Percentiles rank a stretch among this genome's conserved stretches.
phyloP scores from a whole-genome alignment of 164 flowering plant genomes.

The Magnolia changhungtana region DNA sequence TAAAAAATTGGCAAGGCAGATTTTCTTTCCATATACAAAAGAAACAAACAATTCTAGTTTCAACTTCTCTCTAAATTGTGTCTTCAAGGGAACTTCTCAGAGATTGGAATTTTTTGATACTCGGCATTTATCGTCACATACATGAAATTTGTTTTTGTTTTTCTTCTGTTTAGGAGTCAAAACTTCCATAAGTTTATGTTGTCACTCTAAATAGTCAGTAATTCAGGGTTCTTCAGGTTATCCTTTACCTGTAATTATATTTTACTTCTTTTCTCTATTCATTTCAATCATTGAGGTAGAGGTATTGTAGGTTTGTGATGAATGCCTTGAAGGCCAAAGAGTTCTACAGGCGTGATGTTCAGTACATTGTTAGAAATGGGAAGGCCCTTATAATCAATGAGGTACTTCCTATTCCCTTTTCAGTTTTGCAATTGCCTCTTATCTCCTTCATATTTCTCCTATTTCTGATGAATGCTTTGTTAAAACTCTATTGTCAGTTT shows the following conservation, averaged over 20 bases:
- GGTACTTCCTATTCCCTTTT: conserved; percentile 33
- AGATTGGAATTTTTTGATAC: too few relatives aligned
- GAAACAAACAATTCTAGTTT: background rate
- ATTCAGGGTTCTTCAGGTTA: too few relatives aligned
- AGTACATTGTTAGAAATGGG: conserved; percentile 87
- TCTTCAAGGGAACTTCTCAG: background rate
- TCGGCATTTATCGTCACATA: too few relatives aligned
- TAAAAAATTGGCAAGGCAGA: background rate
- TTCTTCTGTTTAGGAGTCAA: too few relatives aligned
- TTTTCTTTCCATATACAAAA: background rate
- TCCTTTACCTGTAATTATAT: background rate
- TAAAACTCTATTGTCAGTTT: too few relatives aligned
- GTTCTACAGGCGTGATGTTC: conserved; percentile 83
- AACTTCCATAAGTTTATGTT: too few relatives aligned
- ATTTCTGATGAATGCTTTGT: background rate
- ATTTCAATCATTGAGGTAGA: background rate
- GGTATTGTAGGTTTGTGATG: conserved; percentile 75
- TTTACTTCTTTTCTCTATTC: background rate
- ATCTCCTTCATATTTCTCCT: background rate
- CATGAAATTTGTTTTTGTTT: too few relatives aligned
- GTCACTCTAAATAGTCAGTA: too few relatives aligned
- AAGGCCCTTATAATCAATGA: conserved; percentile 94
- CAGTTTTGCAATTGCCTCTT: background rate
- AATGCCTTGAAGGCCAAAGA: conserved; percentile 98
- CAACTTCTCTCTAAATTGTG: background rate